Percentiles rank a stretch among this genome's conserved stretches.
Conservation (phyloP, 352 stramenopile genomes). For the Pythium coloratum region DNA sequence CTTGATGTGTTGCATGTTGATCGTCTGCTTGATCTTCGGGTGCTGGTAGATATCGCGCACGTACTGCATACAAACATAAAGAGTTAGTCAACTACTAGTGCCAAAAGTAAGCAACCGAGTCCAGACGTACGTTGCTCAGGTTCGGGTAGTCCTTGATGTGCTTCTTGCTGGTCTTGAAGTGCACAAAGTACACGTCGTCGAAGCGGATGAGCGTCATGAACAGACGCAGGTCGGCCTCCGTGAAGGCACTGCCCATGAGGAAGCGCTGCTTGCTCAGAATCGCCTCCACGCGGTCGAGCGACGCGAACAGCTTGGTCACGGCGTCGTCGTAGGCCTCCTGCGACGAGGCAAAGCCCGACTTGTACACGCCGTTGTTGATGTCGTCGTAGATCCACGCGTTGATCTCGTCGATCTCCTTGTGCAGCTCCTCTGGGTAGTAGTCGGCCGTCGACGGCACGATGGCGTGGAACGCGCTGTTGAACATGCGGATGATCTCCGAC, state of each 20-base stretch:
- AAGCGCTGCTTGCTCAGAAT: conserved; percentile 71
- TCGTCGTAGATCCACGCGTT: conserved; percentile 92
- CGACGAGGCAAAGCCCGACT: conserved; percentile 88
- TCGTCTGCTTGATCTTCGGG: conserved; percentile 76
- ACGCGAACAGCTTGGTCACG: conserved; percentile 63
- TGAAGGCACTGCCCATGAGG: conserved; percentile 63
- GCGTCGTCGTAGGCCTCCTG: conserved; percentile 90
- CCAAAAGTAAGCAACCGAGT: background rate
- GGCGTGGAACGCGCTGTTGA: conserved; percentile 81
- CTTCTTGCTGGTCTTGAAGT: conserved; percentile 90
- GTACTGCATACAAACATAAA: conserved; percentile 38
- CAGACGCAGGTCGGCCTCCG: conserved; percentile 79
- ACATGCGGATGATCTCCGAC: conserved; percentile 92
- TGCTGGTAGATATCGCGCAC: conserved; percentile 93
- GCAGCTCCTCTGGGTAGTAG: conserved; percentile 78
- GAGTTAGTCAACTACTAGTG: background rate
- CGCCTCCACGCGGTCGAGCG: conserved; percentile 69
- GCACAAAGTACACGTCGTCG: conserved; percentile 82
- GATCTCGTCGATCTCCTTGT: conserved; percentile 84
- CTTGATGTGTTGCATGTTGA: conserved; percentile 98
- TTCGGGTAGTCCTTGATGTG: conserved; percentile 89
- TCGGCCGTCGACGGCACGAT: conserved; percentile 70
- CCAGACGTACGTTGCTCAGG: conserved; percentile 62
- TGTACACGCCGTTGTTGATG: conserved; percentile 93
- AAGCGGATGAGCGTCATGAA: conserved; percentile 83